Conservation (phyloP, 75 land plant species). For the Cryptomeria japonica region DNA sequence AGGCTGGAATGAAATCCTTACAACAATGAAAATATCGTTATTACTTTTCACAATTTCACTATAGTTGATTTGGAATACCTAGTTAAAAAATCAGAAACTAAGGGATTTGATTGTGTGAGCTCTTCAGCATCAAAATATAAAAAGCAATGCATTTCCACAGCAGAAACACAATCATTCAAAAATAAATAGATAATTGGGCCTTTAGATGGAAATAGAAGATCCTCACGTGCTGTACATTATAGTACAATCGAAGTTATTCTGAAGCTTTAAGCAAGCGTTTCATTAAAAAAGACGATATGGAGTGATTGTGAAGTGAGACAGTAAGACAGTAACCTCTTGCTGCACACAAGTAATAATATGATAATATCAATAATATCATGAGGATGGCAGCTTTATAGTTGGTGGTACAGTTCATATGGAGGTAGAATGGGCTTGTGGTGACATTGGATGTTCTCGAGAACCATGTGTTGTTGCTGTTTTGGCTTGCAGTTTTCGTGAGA, state of each 20-base stretch:
- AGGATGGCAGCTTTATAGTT: neutral
- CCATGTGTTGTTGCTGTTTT: slow-evolving; percentile 59
- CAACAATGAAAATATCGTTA: too few species aligned
- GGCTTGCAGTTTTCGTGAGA: slow-evolving; percentile 37
- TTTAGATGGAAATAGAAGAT: neutral
- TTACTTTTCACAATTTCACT: too few species aligned
- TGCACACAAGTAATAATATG: neutral
- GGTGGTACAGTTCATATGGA: slow-evolving; percentile 21
- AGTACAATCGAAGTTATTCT: neutral
- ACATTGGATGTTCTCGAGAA: slow-evolving; percentile 71
- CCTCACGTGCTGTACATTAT: neutral
- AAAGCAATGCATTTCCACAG: neutral
- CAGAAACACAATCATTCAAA: neutral
- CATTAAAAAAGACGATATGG: neutral
- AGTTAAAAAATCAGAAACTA: neutral
- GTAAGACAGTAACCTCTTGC: neutral
- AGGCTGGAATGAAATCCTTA: too few species aligned
- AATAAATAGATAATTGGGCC: neutral
- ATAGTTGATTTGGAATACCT: too few species aligned
- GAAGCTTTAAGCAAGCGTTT: neutral
- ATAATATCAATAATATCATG: neutral
- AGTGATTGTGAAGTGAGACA: neutral
- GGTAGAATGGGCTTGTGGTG: slow-evolving; percentile 55
- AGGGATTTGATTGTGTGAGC: neutral
- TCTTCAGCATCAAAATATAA: neutral